Percentiles rank a stretch among this genome's conserved stretches.
Conservation (phyloP, 1,284 basidiomycete genomes). For the Ganoderma lingzhi region DNA sequence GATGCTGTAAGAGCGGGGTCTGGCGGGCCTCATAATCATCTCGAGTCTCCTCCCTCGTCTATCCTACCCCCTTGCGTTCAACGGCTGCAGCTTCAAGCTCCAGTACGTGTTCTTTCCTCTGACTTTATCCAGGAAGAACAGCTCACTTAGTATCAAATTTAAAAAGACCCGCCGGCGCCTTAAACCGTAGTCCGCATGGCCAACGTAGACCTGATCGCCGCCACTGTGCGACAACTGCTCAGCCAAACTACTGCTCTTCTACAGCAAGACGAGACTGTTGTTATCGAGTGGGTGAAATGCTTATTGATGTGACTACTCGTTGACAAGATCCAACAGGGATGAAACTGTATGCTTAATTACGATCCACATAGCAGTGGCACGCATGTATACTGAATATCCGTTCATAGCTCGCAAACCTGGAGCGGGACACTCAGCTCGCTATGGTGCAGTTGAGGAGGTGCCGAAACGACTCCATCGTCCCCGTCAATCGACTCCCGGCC, state of each 20-base stretch:
- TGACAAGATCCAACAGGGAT: background rate
- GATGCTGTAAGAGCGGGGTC: background rate
- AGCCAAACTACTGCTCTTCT: background rate
- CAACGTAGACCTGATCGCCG: background rate
- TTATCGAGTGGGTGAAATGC: background rate
- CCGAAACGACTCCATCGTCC: background rate
- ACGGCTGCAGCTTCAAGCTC: background rate
- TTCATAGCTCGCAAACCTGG: background rate
- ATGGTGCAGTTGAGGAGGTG: background rate
- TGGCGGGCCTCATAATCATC: background rate
- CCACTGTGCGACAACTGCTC: background rate
- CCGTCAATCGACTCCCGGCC: background rate
- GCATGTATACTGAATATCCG: background rate
- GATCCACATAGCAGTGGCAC: background rate
- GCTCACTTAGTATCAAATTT: background rate
- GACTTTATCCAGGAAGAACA: background rate
- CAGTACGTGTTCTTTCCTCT: background rate
- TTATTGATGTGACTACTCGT: background rate
- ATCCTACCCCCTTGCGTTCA: background rate
- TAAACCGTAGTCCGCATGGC: background rate
- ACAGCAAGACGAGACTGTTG: background rate
- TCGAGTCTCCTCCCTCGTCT: background rate
- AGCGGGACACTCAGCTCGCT: background rate
- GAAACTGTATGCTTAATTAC: background rate
- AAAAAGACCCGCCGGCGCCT: too few species aligned